phyloP scores from a whole-genome alignment of 192 early-diverging fungal genomes.

The Mortierella antarctica region DNA sequence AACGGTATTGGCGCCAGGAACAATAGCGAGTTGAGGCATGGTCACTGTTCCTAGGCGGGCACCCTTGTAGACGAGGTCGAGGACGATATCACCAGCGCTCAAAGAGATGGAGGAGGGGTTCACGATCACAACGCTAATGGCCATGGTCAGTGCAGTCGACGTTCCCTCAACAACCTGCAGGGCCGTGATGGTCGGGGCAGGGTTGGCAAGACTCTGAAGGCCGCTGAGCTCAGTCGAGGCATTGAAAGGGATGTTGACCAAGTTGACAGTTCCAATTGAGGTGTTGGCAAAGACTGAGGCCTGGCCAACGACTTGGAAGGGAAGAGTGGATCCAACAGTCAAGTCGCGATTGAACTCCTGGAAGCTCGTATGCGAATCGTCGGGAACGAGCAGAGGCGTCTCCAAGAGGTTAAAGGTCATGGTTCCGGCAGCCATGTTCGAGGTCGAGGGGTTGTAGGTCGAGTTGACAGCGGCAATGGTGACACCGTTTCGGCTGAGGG shows the following conservation, averaged over 20 bases:
- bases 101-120: slow-evolving; percentile 61
- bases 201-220: slow-evolving; percentile 58
- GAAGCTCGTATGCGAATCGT: slow-evolving; percentile 47
- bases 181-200: slow-evolving; percentile 51
- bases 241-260: slow-evolving; percentile 59
- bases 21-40: slow-evolving; percentile 53
- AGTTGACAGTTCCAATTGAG: slow-evolving; percentile 56
- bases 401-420: slow-evolving; percentile 46
- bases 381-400: too few relatives aligned
- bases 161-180: slow-evolving; percentile 60
- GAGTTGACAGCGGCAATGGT: slow-evolving; percentile 38
- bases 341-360: slow-evolving; percentile 55
- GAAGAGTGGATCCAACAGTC: slow-evolving; percentile 38
- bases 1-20: slow-evolving; percentile 53
- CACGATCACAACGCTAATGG: slow-evolving; percentile 53
- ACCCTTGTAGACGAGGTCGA: slow-evolving; percentile 49
- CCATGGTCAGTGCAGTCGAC: slow-evolving; percentile 41
- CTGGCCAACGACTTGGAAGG: slow-evolving; percentile 36
- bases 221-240: slow-evolving; percentile 55
- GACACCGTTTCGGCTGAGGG: slow-evolving; percentile 13
- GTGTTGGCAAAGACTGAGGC: slow-evolving; percentile 58
- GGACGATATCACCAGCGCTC: slow-evolving; percentile 54
- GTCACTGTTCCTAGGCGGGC: slow-evolving; percentile 53
- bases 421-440: slow-evolving; percentile 30
- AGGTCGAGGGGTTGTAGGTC: slow-evolving; percentile 28